Evolutionary conservation across 106 monocot species (phyloP), one percentile per base, ranked within the genome.

Genomic region (Phalaenopsis aphrodite): DNA sequence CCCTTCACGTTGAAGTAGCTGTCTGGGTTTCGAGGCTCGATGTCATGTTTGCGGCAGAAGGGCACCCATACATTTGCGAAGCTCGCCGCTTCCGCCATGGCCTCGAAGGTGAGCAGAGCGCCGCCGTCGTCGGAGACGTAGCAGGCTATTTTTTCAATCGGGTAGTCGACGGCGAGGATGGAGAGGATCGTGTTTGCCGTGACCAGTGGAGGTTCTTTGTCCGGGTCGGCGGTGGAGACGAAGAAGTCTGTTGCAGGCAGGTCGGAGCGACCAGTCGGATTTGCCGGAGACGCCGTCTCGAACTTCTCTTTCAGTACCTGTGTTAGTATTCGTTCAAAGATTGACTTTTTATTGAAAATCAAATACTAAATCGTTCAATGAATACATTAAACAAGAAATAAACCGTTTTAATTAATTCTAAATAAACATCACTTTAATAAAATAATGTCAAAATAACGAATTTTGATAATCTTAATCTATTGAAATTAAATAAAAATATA

Each of bases 101-200:
- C 83, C 58, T 83, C 83, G 45, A 83, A 83, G 3, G 78, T 83
- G 5, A 83, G 58, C 8, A 83, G 78, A 9, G 83, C 83, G 21
- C 83, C 83, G 10, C 83, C 83, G n/a, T 83, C 83, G 37, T 83
- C 83, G 17, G 83, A 83, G 5, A 83, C 55, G 83, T 91, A 91
- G 79, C 87, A 78, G 12, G 91, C 78, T 1, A 91, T 76, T 81
- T 91, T 91, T 66, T 91, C 91, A 1, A 91, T 87, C 0, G 91
- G 91, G 80, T 91, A 91, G 17, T 91, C 87, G 9, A 87, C 87
- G 17, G 91, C 85, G 18, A 91, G 87, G 75, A 91, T 89, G 42
- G 91, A 91, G 10, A 91, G 81, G 41, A 91, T 82, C 45, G 91
- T 91, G 87, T 91, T 91, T 72, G 91, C 88, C 0, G 91, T 91